A percentile compares a stretch with the other conserved stretches of the same genome.
These are phyloP conservation scores for Beauveria asiatica DNA, from an alignment of 2,329 filamentous ascomycete species.

Conservation along the genomic window DNA sequence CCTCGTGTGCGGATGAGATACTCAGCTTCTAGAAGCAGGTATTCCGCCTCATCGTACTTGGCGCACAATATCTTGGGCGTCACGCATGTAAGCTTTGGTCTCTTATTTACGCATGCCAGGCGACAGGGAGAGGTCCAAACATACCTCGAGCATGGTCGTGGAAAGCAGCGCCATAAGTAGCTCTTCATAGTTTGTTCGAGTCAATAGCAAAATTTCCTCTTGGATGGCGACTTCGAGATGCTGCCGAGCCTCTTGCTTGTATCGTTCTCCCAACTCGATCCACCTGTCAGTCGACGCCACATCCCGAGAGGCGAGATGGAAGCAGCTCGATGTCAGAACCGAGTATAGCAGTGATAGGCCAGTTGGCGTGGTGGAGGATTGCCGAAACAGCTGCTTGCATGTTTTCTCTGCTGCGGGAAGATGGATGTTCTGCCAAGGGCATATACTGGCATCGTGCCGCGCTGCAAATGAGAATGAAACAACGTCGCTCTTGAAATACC, in stretches of 20 bases:
- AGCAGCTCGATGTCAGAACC: neutral
- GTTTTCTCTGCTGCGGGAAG: neutral
- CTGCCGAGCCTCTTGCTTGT: neutral
- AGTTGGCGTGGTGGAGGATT: neutral
- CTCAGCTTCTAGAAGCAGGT: neutral
- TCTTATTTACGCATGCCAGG: too few relatives aligned
- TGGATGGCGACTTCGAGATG: neutral
- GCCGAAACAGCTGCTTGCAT: neutral
- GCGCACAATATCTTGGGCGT: neutral
- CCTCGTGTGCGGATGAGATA: slow-evolving; percentile 8
- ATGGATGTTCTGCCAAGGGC: slow-evolving; percentile 1
- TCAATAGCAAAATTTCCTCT: neutral
- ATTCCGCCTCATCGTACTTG: slow-evolving; percentile 5
- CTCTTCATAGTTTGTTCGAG: neutral
- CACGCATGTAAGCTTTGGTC: neutral
- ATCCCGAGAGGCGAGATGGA: neutral
- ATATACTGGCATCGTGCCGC: neutral
- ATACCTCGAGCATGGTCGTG: slow-evolving; percentile 1
- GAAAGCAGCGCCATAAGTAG: slow-evolving; percentile 5
- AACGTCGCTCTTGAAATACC: neutral
- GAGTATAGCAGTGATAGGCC: neutral
- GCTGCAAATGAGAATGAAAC: neutral
- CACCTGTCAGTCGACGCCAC: neutral
- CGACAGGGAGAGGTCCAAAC: neutral
- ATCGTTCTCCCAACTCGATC: neutral